Percentiles rank a stretch among this genome's conserved stretches.
These are phyloP conservation scores for Hebeloma cylindrosporum DNA, from an alignment of 768 basidiomycete genomes.

Conservation along the genomic window DNA sequence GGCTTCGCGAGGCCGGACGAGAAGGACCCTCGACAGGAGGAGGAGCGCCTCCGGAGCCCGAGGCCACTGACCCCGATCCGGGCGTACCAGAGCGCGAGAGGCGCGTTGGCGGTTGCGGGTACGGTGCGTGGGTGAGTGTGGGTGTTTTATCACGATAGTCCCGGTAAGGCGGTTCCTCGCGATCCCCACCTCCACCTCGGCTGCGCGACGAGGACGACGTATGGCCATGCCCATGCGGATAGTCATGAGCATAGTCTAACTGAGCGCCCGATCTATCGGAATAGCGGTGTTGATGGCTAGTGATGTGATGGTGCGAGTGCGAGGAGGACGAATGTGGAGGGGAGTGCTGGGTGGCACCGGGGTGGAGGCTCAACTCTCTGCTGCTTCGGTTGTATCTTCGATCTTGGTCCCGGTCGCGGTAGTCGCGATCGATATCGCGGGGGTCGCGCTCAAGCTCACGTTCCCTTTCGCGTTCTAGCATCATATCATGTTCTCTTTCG, in stretches of 20 bases:
- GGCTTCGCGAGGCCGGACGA: constrained; percentile 51
- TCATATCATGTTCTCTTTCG: constrained; percentile 47
- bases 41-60: constrained; percentile 23
- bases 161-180: constrained; percentile 40
- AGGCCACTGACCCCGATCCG: constrained; percentile 53
- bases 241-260: constrained; percentile 25
- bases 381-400: constrained; percentile 16
- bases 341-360: too few relatives aligned
- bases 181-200: too few relatives aligned
- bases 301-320: too few relatives aligned
- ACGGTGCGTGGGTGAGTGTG: constrained; percentile 23
- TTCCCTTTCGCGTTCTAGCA: constrained; percentile 40
- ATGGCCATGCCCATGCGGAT: constrained; percentile 16
- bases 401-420: constrained; percentile 33
- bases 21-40: constrained; percentile 42
- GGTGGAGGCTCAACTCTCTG: constrained; percentile 21
- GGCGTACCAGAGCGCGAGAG: constrained; percentile 60
- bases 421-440: background rate
- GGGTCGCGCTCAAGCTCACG: constrained; percentile 46
- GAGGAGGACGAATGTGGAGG: constrained; percentile 15
- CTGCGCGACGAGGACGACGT: constrained; percentile 29
- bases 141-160: too few relatives aligned
- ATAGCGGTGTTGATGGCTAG: too few relatives aligned
- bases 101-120: constrained; percentile 32
- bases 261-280: constrained; percentile 36